These are phyloP conservation scores for Dicorynia guianensis DNA, from an alignment of 306 rosid genomes.

Conservation along the genomic window DNA sequence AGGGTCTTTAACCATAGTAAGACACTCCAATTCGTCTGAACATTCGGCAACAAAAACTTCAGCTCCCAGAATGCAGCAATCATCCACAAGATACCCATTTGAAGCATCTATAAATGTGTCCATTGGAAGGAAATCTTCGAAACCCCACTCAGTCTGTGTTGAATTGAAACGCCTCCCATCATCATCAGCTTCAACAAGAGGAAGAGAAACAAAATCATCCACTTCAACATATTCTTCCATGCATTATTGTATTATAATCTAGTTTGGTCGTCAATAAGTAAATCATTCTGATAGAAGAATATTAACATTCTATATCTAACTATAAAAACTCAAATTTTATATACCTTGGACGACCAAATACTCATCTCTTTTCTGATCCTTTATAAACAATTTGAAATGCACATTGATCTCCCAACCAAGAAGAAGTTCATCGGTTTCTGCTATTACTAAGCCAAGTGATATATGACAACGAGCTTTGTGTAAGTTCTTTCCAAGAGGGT, in stretches of 20 bases:
- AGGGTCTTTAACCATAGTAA: background rate
- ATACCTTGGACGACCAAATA: conserved; percentile 30
- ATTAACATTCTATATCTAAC: background rate
- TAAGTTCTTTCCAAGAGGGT: conserved; percentile 21
- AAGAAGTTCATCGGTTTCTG: background rate
- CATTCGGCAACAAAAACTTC: background rate
- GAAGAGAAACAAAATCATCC: no score
- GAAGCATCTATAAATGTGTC: background rate
- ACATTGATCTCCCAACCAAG: conserved; percentile 25
- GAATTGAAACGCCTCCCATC: conserved; percentile 6
- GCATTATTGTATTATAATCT: no score
- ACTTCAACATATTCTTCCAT: no score
- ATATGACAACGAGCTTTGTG: background rate
- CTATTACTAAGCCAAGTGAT: conserved; percentile 15
- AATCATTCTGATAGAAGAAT: no score
- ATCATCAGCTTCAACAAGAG: background rate
- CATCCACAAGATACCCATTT: conserved; percentile 30
- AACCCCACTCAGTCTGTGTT: conserved; percentile 22
- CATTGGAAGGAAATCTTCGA: conserved; percentile 3
- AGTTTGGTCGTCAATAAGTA: no score
- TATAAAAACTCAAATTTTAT: background rate
- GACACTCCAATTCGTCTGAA: background rate
- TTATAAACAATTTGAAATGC: conserved; percentile 20
- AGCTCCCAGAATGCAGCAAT: conserved; percentile 23
- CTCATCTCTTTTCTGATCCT: conserved; percentile 17